Base-by-base conservation (phyloP, 179 eudicot species). In the Corrigiola litoralis region DNA sequence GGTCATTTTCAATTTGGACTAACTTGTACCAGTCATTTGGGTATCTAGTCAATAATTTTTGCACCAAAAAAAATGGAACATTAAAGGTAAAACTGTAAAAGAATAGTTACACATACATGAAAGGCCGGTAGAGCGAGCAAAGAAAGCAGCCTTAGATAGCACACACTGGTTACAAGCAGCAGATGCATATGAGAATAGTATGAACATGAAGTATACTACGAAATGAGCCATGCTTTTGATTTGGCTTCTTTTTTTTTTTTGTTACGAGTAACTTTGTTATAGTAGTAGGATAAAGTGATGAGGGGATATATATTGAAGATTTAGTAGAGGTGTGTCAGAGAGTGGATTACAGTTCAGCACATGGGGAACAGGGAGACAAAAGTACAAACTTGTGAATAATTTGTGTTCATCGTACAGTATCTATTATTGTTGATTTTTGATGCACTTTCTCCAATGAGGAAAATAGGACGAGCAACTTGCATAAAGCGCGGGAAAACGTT, bases 51-150 rank as follows among this genome's bases (percentile, higher is more conserved):
- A 38, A 28, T n/a, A n/a, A n/a, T 2, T 20, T 7, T 0, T 5
- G 4, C 13, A 11, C 12, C 4, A 13, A 34, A 20, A 23, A 45
- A 47, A 25, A n/a, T n/a, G n/a, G n/a, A n/a, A n/a, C n/a, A n/a
- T n/a, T n/a, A n/a, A n/a, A n/a, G n/a, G n/a, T n/a, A n/a, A n/a
- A 48, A 11, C 38, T 44, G 27, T 24, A 29, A 18, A 11, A 29
- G 18, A 47, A 18, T n/a, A 27, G 74, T 85, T n/a, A n/a, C n/a
- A n/a, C n/a, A n/a, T 82, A 87, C 95, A 49, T n/a, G 84, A 74
- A 41, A 87, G 85, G 9, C 72, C 81, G 6, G 82, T 16, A n/a
- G 79, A 56, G 38, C 36, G 34, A 28, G 58, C 58, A 38, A 66
- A 73, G 63, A 44, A 73, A 21, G 68, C 77, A 20, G 77, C 77